Percentiles rank a stretch among this genome's conserved stretches.
Conservation (phyloP, 257 asterid genomes). For the Salvia miltiorrhiza region DNA sequence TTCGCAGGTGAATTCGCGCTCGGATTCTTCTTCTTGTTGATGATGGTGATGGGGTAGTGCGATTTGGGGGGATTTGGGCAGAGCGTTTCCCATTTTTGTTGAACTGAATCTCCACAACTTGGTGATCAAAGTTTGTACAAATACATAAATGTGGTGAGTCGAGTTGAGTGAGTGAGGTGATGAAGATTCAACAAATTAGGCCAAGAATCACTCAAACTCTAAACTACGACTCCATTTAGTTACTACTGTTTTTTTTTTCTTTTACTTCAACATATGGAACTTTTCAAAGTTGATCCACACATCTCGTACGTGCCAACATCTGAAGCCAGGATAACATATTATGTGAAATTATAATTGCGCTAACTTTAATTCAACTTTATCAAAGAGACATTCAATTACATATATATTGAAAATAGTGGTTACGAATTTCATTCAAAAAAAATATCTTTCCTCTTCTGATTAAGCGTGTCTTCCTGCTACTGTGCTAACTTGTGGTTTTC, state of each 20-base stretch:
- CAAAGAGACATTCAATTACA: too few species aligned
- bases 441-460: too few species aligned
- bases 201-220: too few species aligned
- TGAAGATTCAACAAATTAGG: too few species aligned
- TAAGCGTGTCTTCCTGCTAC: too few species aligned
- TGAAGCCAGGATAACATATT: neutral
- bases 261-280: neutral
- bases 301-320: neutral
- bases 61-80: constrained; percentile 13
- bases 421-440: too few species aligned
- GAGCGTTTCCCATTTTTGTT: constrained; percentile 22
- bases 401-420: too few species aligned
- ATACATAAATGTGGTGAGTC: too few species aligned
- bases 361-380: neutral
- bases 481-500: too few species aligned
- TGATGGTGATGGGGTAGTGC: neutral
- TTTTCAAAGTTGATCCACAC: neutral
- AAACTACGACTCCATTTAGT: neutral
- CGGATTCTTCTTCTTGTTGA: neutral
- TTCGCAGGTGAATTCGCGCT: constrained; percentile 44
- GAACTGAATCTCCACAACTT: too few species aligned
- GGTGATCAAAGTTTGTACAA: neutral
- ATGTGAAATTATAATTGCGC: neutral
- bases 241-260: neutral
- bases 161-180: too few species aligned